Conservation (phyloP, 768 basidiomycete species). For the Cantharellus anzutake region DNA sequence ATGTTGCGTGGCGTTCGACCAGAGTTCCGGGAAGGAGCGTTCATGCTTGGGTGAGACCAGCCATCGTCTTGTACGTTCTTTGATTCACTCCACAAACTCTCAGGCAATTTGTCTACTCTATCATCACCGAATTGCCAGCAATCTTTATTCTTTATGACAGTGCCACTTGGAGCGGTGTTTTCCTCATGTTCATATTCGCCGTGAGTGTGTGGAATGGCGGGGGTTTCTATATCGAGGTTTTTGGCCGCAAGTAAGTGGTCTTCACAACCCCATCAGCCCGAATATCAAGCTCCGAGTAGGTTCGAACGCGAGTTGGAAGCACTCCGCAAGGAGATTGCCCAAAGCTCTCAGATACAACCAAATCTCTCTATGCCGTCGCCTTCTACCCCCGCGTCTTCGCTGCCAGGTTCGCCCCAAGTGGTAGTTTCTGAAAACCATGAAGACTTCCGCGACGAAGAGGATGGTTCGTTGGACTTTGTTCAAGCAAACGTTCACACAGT, state of each 20-base stretch:
- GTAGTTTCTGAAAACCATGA: no score
- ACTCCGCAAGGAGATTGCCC: conserved; percentile 70
- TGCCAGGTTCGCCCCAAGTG: not conserved
- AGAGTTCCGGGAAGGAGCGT: conserved; percentile 47
- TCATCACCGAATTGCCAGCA: conserved; percentile 74
- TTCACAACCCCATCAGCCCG: not conserved
- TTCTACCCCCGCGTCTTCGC: not conserved
- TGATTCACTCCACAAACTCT: not conserved
- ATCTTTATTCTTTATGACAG: conserved; percentile 71
- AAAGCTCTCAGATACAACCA: not conserved
- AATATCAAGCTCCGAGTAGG: conserved; percentile 21
- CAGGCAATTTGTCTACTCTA: conserved; percentile 42
- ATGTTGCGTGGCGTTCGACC: conserved; percentile 39
- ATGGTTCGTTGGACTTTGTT: no score
- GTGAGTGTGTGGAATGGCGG: conserved; percentile 94
- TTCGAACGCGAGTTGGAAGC: conserved; percentile 88
- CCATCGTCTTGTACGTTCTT: not conserved
- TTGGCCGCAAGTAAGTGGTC: conserved; percentile 72
- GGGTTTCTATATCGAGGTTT: conserved; percentile 90
- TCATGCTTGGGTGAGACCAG: conserved; percentile 35
- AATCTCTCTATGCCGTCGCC: no score
- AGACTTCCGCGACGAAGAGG: no score
- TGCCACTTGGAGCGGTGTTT: conserved; percentile 53
- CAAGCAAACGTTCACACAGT: no score
- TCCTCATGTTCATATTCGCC: conserved; percentile 60